Conservation (phyloP, 148 eudicot genomes). For the Oxyria digyna region DNA sequence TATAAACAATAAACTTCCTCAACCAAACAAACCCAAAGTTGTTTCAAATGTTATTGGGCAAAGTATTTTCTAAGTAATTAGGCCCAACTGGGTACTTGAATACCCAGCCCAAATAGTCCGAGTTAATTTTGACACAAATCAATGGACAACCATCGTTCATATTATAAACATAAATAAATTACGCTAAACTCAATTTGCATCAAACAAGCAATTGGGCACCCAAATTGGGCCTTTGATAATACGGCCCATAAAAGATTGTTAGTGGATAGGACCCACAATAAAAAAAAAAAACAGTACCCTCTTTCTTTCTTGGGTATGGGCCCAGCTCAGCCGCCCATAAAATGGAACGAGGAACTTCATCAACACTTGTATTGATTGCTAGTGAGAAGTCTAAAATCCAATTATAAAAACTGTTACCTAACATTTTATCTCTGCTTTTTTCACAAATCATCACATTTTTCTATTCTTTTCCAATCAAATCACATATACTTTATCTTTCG, state of each 20-base stretch:
- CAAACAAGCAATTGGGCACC: too few species aligned
- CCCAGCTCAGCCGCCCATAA: slow-evolving; percentile 7
- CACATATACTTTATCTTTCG: not conserved
- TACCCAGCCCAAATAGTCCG: too few species aligned
- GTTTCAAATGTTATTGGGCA: too few species aligned
- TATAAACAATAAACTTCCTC: too few species aligned
- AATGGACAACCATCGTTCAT: too few species aligned
- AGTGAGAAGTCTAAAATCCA: not conserved
- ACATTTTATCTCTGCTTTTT: not conserved
- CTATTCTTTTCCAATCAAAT: not conserved
- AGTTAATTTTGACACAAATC: too few species aligned
- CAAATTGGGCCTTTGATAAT: not conserved
- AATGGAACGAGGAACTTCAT: not conserved
- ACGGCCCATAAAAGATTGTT: not conserved
- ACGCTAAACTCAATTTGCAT: too few species aligned
- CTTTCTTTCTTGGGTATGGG: not conserved
- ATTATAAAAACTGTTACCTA: not conserved
- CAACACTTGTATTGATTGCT: not conserved
- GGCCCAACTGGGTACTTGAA: too few species aligned
- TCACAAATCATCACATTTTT: not conserved
- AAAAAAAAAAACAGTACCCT: not conserved
- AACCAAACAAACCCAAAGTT: too few species aligned
- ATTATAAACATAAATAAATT: too few species aligned
- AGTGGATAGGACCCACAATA: not conserved
- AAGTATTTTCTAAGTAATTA: too few species aligned